Evolutionary conservation across 1,284 basidiomycete genomes (phyloP).

Genomic region (Leccinum subfulvum): DNA sequence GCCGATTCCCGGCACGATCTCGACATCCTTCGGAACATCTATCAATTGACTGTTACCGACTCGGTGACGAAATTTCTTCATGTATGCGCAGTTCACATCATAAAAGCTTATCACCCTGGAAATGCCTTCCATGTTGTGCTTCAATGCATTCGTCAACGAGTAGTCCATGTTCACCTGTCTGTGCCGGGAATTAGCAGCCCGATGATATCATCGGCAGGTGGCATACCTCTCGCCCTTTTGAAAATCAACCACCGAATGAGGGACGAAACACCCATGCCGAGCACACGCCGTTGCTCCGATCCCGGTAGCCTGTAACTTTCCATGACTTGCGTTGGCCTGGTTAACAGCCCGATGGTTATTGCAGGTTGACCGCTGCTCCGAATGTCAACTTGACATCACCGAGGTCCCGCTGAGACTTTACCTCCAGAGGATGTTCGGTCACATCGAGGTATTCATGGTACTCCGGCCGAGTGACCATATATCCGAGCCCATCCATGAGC

Average conservation of each 20-base stretch:
- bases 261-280: slow-evolving; percentile 20
- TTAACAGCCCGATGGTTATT: slow-evolving; percentile 14
- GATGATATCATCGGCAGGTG: background rate
- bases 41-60: background rate
- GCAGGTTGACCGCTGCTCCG: slow-evolving; percentile 1
- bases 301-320: slow-evolving; percentile 11
- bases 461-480: slow-evolving; percentile 2
- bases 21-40: background rate
- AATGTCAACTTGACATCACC: background rate
- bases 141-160: slow-evolving; percentile 10
- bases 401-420: background rate
- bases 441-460: background rate
- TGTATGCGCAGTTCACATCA: slow-evolving; percentile 16
- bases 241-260: slow-evolving; percentile 13
- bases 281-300: slow-evolving; percentile 22
- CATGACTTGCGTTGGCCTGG: background rate
- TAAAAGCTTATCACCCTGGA: slow-evolving; percentile 3
- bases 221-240: slow-evolving; percentile 8
- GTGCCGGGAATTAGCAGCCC: background rate
- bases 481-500: slow-evolving; percentile 15
- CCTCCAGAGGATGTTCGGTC: background rate
- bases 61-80: slow-evolving; percentile 2
- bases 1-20: slow-evolving; percentile 7
- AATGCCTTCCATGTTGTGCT: slow-evolving; percentile 1
- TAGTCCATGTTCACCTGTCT: slow-evolving; percentile 28